A percentile compares a stretch with the other conserved stretches of the same genome.
Evolutionary conservation across 1,139 yeast species (phyloP).

Genomic region (Kodamaea arcana): DNA sequence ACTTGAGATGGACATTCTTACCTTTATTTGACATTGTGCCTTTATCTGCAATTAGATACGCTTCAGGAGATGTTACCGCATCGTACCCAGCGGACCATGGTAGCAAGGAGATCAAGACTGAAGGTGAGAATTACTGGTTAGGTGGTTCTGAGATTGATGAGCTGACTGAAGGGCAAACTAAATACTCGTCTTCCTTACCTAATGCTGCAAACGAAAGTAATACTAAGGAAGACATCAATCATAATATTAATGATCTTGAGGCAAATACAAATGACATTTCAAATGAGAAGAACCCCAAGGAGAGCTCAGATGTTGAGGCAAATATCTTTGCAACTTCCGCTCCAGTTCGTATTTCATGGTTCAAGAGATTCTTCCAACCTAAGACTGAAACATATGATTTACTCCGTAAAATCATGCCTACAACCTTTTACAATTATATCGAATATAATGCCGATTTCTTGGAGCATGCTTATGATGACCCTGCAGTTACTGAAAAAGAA

Average conservation of each 20-base stretch:
- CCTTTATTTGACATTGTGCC: slow-evolving; percentile 69
- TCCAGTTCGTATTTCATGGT: slow-evolving; percentile 22
- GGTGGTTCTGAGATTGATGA: slow-evolving; percentile 37
- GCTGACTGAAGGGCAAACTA: slow-evolving; percentile 5
- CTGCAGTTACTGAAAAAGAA: slow-evolving; percentile 55
- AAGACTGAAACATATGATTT: slow-evolving; percentile 37
- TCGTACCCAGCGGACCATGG: slow-evolving; percentile 66
- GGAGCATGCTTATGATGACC: slow-evolving; percentile 60
- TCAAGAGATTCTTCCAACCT: slow-evolving; percentile 40
- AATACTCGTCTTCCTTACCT: slow-evolving; percentile 4
- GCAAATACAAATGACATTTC: slow-evolving; percentile 3
- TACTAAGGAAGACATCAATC: slow-evolving; percentile 6
- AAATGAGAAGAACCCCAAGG: neutral
- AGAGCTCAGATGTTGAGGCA: slow-evolving; percentile 1
- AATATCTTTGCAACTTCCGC: slow-evolving; percentile 10
- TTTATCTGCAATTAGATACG: slow-evolving; percentile 62
- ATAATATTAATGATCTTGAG: no score
- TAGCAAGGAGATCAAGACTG: slow-evolving; percentile 47
- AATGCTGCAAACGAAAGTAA: slow-evolving; percentile 17
- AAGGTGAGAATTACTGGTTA: slow-evolving; percentile 51
- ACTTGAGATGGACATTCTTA: slow-evolving; percentile 53
- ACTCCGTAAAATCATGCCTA: slow-evolving; percentile 38
- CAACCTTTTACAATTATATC: slow-evolving; percentile 37
- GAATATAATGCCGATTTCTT: slow-evolving; percentile 41
- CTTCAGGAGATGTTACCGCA: slow-evolving; percentile 49